Evolutionary conservation across 208 protist genomes (phyloP), one percentile per base, ranked within the genome.

Genomic region (Acanthamoeba castellanii): DNA sequence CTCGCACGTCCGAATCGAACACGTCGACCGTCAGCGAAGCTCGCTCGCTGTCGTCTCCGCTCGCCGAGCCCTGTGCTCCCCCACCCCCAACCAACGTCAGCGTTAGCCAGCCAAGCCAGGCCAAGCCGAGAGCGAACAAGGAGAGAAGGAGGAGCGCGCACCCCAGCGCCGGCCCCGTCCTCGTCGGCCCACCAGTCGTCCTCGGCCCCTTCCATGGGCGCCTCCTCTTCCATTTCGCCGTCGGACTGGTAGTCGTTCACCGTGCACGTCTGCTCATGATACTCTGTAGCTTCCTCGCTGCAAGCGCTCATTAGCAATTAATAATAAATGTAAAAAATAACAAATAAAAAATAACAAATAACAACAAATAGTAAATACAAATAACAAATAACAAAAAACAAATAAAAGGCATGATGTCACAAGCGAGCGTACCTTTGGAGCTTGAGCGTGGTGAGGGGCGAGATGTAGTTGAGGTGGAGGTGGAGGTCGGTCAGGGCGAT

Each of bases 161-260:
- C 22, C 22, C 32, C 32, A 30, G 22, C 20, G n/a, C 11, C 22
- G 11, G 66, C 27, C 11, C 66, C 66, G 32, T 30, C 27, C 22
- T 74, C 66, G 11, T 74, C 66, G 66, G 22, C 66, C 66, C 66
- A 74, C 66, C 66, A 74, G 66, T 74, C 66, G 22, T 74, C 66
- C 11, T 74, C 66, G 55, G 55, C 55, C 1, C 55, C 11, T 61
- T 13, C 55, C 16, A 13, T 61, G 55, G 66, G 13, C 66, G n/a
- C 32, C 11, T 47, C 66, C 11, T 74, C 66, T 27, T 32, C 66
- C 66, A 32, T 30, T 30, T 74, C 66, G 11, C 66, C 66, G 13
- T 74, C 66, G n/a, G 66, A 74, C 66, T 74, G 66, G 32, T 74
- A 74, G 27, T 74, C 66, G 66, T 74, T 74, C n/a, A 74, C 66